Conservation (phyloP, 1,284 basidiomycete genomes). For the Coriolopsis trogii region DNA sequence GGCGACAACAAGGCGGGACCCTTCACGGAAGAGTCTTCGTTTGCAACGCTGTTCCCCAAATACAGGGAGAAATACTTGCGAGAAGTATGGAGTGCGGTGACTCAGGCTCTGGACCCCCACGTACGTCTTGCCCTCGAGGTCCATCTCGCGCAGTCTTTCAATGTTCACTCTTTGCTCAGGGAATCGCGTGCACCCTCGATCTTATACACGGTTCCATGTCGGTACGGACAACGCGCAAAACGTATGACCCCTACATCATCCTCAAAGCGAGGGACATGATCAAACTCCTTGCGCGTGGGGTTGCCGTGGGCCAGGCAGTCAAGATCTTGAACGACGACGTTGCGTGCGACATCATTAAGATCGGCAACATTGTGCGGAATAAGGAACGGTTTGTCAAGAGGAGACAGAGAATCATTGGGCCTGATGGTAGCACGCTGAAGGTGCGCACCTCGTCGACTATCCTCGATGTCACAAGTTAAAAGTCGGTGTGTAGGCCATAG, state of each 20-base stretch:
- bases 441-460: conserved; percentile 43
- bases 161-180: conserved; percentile 51
- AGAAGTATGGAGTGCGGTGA: conserved; percentile 95
- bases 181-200: conserved; percentile 91
- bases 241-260: conserved; percentile 95
- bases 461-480: background rate
- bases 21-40: conserved; percentile 95
- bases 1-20: conserved; percentile 81
- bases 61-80: conserved; percentile 97
- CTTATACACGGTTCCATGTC: conserved; percentile 98
- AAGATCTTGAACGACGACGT: conserved; percentile 91
- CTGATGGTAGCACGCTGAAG: conserved; percentile 96
- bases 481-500: conserved; percentile 78
- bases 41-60: conserved; percentile 98
- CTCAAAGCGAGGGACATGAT: conserved; percentile 96
- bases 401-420: conserved; percentile 95
- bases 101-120: conserved; percentile 81
- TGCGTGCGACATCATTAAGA: conserved; percentile 98
- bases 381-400: conserved; percentile 98
- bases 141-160: background rate
- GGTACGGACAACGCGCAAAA: conserved; percentile 95
- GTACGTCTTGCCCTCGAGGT: conserved; percentile 48
- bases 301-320: conserved; percentile 82
- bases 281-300: conserved; percentile 93
- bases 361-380: conserved; percentile 92